phyloP scores from a whole-genome alignment of 23 red algal species.

The Cyanidioschyzon merolae region DNA sequence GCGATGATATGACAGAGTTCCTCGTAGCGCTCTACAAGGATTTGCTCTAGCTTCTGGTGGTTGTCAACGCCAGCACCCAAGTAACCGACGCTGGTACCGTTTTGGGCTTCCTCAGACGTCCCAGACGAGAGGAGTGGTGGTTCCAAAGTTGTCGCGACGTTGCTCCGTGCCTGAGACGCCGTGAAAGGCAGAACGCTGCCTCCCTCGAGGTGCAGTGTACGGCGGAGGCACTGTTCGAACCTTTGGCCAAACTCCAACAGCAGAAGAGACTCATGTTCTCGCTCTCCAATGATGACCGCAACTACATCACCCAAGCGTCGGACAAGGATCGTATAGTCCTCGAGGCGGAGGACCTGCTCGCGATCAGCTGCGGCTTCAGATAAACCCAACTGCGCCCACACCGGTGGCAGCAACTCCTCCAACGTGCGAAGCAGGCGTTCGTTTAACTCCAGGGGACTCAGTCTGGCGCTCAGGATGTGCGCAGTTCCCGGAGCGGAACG shows the following conservation, averaged over 20 bases:
- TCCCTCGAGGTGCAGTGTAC: background rate
- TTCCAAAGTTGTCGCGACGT: background rate
- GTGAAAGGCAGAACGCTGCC: background rate
- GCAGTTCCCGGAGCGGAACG: background rate
- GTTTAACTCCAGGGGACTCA: background rate
- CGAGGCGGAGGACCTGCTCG: conserved; percentile 2
- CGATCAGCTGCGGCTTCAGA: background rate
- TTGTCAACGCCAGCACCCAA: background rate
- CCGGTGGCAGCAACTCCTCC: conserved; percentile 1
- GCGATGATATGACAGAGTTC: background rate
- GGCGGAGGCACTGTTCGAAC: conserved; percentile 6
- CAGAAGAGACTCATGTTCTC: conserved; percentile 5
- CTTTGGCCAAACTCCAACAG: background rate
- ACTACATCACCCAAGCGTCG: conserved; percentile 10
- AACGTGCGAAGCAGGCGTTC: conserved; percentile 12
- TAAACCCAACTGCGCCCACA: background rate
- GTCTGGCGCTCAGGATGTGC: background rate
- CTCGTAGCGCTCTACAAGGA: background rate
- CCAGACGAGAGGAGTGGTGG: background rate
- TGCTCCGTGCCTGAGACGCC: background rate
- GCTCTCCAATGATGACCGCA: background rate
- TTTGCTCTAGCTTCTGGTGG: background rate
- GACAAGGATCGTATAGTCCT: background rate
- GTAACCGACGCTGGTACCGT: background rate
- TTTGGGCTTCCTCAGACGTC: background rate